Evolutionary conservation across 1,139 yeast species (phyloP).

Genomic region (Geotrichum histeridarum): DNA sequence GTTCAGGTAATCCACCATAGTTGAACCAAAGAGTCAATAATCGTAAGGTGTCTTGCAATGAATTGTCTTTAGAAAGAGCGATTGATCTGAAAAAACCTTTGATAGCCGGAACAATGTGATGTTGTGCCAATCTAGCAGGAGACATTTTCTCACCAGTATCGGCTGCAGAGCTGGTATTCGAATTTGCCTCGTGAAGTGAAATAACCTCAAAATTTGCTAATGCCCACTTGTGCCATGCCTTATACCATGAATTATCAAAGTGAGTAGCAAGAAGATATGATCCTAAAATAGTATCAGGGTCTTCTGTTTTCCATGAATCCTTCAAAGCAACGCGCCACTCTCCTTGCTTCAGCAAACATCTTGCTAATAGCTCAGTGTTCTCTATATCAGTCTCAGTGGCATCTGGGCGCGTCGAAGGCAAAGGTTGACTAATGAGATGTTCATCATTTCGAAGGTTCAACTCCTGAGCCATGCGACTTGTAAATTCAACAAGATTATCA

Average conservation of each 20-base stretch:
- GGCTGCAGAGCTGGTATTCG: conserved; percentile 28
- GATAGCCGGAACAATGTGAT: conserved; percentile 91
- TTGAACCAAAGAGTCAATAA: conserved; percentile 91
- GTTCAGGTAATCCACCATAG: conserved; percentile 89
- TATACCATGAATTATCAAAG: conserved; percentile 89
- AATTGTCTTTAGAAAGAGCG: conserved; percentile 77
- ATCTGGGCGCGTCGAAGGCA: conserved; percentile 71
- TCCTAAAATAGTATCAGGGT: conserved; percentile 75
- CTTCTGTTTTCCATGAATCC: conserved; percentile 70
- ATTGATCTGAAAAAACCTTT: conserved; percentile 94
- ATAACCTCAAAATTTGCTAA: conserved; percentile 94
- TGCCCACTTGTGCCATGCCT: conserved; percentile 99
- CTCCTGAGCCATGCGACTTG: conserved; percentile 85
- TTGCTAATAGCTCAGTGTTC: conserved; percentile 80
- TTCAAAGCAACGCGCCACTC: conserved; percentile 92
- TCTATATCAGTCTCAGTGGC: conserved; percentile 74
- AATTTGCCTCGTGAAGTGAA: conserved; percentile 45
- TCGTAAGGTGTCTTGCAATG: conserved; percentile 87
- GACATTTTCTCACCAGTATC: conserved; percentile 25
- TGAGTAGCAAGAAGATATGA: conserved; percentile 92
- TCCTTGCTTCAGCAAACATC: conserved; percentile 95
- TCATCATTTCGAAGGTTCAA: conserved; percentile 48
- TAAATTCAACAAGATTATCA: conserved; percentile 78
- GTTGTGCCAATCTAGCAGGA: conserved; percentile 56
- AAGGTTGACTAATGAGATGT: conserved; percentile 81